Conservation (phyloP, 768 basidiomycete species). For the Boletellus ananas region DNA sequence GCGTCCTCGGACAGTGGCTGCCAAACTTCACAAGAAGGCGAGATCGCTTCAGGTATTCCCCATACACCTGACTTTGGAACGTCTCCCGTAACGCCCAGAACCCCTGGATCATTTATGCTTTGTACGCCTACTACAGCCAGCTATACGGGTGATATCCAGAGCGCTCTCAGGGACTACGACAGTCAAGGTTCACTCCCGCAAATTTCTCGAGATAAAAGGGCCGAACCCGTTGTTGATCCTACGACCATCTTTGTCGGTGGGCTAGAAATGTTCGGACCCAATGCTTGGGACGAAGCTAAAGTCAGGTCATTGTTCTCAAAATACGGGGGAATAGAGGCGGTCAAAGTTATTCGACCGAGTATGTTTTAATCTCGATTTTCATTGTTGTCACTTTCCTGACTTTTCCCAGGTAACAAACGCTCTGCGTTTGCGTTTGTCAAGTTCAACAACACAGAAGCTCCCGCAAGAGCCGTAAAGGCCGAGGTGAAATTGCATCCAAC, state of each 20-base stretch:
- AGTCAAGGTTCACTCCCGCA: constrained; percentile 18
- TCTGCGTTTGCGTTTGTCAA: constrained; percentile 80
- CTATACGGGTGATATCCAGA: constrained; percentile 34
- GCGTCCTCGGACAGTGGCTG: constrained; percentile 18
- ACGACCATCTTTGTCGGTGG: constrained; percentile 76
- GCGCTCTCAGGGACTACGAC: constrained; percentile 21
- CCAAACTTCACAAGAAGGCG: constrained; percentile 15
- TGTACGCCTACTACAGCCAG: constrained; percentile 44
- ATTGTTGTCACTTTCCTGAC: neutral
- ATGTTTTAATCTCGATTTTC: constrained; percentile 19
- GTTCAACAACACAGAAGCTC: constrained; percentile 58
- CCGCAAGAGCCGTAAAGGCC: constrained; percentile 61
- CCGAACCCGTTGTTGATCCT: constrained; percentile 53
- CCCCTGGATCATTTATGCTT: constrained; percentile 46
- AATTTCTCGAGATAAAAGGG: constrained; percentile 22
- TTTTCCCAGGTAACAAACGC: constrained; percentile 49
- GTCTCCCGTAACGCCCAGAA: constrained; percentile 51
- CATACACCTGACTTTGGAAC: constrained; percentile 44
- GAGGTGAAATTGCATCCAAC: constrained; percentile 43
- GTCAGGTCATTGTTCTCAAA: constrained; percentile 55
- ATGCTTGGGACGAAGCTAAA: constrained; percentile 67
- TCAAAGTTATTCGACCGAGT: constrained; percentile 68
- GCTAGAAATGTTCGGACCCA: constrained; percentile 58
- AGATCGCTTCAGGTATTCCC: constrained; percentile 34
- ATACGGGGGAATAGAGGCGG: constrained; percentile 61